Evolutionary conservation across 1,139 yeast species (phyloP).

Genomic region (Tardiomyces depauwii): DNA sequence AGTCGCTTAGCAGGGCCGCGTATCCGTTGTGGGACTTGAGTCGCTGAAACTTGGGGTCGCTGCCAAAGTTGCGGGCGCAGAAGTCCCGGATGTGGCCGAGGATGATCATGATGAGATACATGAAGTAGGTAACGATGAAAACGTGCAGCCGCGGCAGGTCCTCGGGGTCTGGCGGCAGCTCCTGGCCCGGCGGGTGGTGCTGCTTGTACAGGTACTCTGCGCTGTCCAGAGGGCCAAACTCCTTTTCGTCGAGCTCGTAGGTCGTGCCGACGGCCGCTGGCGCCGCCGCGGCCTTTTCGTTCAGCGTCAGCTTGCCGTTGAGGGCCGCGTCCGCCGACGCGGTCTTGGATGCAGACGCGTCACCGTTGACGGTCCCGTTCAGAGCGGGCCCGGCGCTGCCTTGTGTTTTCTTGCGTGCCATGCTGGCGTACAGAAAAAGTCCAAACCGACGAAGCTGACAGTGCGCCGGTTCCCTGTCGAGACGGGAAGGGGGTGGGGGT

Average conservation of each 20-base stretch:
- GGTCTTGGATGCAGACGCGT: too few relatives aligned
- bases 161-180: conserved; percentile 34
- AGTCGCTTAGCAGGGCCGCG: conserved; percentile 93
- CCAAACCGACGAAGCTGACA: too few relatives aligned
- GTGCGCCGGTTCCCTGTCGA: too few relatives aligned
- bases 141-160: conserved; percentile 74
- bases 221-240: conserved; percentile 39
- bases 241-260: conserved; percentile 15
- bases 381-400: too few relatives aligned
- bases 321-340: too few relatives aligned
- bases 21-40: conserved; percentile 75
- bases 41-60: conserved; percentile 43
- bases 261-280: not conserved
- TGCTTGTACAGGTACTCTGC: conserved; percentile 34
- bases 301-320: too few relatives aligned
- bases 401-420: too few relatives aligned
- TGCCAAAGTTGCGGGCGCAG: conserved; percentile 56
- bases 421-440: too few relatives aligned
- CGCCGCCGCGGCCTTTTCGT: too few relatives aligned
- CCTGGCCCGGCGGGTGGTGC: conserved; percentile 12
- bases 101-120: conserved; percentile 70
- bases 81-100: conserved; percentile 88
- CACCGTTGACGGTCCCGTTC: too few relatives aligned
- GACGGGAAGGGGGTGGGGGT: too few relatives aligned
- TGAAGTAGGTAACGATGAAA: conserved; percentile 70